Base-by-base conservation (phyloP, 257 asterid species). In the Pogostemon cablin region DNA sequence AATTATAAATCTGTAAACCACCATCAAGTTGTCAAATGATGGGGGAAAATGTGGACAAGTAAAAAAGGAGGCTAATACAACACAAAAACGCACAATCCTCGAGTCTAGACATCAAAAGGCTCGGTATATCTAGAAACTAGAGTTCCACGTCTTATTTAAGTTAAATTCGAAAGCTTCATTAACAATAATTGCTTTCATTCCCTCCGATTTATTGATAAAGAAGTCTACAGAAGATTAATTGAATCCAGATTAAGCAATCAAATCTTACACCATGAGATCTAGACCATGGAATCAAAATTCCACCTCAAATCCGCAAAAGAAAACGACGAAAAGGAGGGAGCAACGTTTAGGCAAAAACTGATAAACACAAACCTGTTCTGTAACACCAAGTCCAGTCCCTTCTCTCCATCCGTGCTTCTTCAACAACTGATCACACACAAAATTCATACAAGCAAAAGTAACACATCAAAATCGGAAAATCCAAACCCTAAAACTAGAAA, bases 321-420 rank as follows among this genome's bases (percentile, higher is more conserved):
- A 67, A 41, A 20, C 34, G 8, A 2, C 25, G 50, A 57, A 67
- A 61, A 47, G 20, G 32, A 37, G 53, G 5, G 37, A 55, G 53
- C 3, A 37, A 47, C 12, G 40, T 20, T 57, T 8, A 25, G 32
- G 32, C 1, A 25, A 25, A 25, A 25, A 25, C 25, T 70, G 1
- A 35, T 53, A 47, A 34, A 43, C 40, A 17, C 41, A 59, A 59
- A 90, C 96, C 97, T 91, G 98, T 76, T 89, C 86, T 64, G 76
- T 77, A 62, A 86, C 76, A 46, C 98, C 98, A 11, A 91, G 93
- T 44, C 98, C 96, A 4, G 91, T 87, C 49, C 96, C 98, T 81
- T 91, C 95, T 78, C 82, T 89, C 98, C 98, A 91, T 5, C 97
- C 97, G 49, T 91, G 97, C 82, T 91, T 91, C 91, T 91, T 84